These are phyloP conservation scores for Dendrobium nobile DNA, from an alignment of 106 monocot genomes.

Conservation along the genomic window DNA sequence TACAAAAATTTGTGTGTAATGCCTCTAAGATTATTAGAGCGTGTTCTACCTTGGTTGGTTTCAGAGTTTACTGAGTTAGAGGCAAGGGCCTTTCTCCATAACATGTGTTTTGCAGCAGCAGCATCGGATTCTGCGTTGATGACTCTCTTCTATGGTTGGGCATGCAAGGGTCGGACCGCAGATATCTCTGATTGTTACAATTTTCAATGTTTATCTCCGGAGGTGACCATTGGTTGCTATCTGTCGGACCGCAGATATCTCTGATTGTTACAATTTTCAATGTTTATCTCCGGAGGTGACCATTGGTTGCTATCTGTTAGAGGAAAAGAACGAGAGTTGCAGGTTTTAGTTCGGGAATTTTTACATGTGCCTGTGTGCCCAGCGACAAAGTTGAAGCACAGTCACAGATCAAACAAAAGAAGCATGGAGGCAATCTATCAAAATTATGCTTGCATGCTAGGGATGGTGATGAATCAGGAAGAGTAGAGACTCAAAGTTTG, in stretches of 20 bases:
- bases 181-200: constrained; percentile 45
- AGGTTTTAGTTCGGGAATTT: constrained; percentile 21
- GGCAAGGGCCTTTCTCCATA: constrained; percentile 70
- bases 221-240: constrained; percentile 11
- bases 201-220: constrained; percentile 58
- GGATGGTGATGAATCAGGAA: constrained; percentile 16
- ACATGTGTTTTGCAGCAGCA: constrained; percentile 82
- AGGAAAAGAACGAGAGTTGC: constrained; percentile 29
- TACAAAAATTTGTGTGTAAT: constrained; percentile 80
- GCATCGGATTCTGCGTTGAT: constrained; percentile 63
- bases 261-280: constrained; percentile 43
- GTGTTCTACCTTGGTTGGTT: constrained; percentile 92
- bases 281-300: constrained; percentile 41
- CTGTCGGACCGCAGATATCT: constrained; percentile 40
- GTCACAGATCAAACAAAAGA: constrained; percentile 9
- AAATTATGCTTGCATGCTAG: constrained; percentile 16
- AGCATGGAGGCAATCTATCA: constrained; percentile 22
- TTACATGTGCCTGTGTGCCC: constrained; percentile 44
- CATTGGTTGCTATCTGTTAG: constrained; percentile 11
- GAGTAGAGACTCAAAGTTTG: constrained; percentile 1
- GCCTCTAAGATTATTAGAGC: constrained; percentile 91
- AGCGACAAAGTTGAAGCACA: neutral
- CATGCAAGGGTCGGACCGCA: constrained; percentile 71
- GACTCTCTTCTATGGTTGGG: constrained; percentile 96
- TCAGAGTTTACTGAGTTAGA: constrained; percentile 63